These are phyloP conservation scores for Arabis hirsuta DNA, from an alignment of 345 rosid genomes.

Conservation along the genomic window DNA sequence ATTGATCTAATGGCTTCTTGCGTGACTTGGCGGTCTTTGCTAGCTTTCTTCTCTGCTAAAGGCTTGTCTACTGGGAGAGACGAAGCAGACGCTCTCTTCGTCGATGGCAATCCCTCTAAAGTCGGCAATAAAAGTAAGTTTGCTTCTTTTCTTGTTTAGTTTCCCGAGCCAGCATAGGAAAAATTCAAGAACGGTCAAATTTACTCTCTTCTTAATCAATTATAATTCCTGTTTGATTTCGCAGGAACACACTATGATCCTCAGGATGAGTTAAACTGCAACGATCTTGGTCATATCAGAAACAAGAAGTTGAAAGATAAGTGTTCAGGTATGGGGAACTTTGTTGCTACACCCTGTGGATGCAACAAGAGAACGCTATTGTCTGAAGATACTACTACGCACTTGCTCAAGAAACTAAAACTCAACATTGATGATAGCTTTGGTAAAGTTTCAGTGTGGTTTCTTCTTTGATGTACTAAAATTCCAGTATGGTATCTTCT, in stretches of 20 bases:
- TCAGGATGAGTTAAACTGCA: conserved; percentile 24
- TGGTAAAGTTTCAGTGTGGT: background rate
- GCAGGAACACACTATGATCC: conserved; percentile 36
- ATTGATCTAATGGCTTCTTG: conserved; percentile 62
- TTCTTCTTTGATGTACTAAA: background rate
- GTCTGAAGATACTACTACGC: conserved; percentile 41
- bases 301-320: conserved; percentile 52
- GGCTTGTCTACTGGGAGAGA: conserved; percentile 73
- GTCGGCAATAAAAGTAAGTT: conserved; percentile 65
- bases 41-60: conserved; percentile 74
- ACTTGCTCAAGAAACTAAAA: conserved; percentile 59
- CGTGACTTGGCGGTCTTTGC: conserved; percentile 82
- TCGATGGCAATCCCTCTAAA: conserved; percentile 70
- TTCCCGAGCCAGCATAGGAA: background rate
- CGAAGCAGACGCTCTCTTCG: conserved; percentile 57
- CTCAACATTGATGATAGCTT: conserved; percentile 27
- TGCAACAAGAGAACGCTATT: conserved; percentile 57
- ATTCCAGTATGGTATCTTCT: background rate
- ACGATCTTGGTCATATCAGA: conserved; percentile 32
- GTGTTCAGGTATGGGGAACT: conserved; percentile 46
- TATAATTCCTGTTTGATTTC: background rate
- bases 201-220: background rate
- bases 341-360: background rate
- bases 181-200: background rate
- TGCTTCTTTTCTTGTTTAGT: conserved; percentile 8